A percentile compares a stretch with the other conserved stretches of the same genome.
phyloP scores from a whole-genome alignment of 2,329 filamentous ascomycete species.

The Helotiales sp. region DNA sequence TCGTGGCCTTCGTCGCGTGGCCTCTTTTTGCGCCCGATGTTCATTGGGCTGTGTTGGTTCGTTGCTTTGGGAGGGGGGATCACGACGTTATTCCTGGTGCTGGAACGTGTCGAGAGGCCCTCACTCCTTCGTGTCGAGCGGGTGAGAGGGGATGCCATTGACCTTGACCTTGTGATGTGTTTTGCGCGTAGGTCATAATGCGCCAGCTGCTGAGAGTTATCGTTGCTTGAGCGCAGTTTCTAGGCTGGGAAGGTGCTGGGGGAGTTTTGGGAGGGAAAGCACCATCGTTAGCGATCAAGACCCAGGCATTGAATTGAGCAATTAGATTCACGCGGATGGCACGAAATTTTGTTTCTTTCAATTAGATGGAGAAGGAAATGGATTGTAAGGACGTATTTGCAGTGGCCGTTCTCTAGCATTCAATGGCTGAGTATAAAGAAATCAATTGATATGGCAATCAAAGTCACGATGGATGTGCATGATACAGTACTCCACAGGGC shows the following conservation, averaged over 20 bases:
- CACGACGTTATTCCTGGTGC: constrained; percentile 33
- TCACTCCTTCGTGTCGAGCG: constrained; percentile 52
- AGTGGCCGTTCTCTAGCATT: not conserved
- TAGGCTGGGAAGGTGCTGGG: too few relatives aligned
- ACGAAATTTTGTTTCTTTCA: not conserved
- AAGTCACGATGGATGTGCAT: not conserved
- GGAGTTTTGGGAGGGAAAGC: constrained; percentile 5
- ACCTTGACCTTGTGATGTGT: too few relatives aligned
- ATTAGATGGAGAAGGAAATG: not conserved
- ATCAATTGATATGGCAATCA: not conserved
- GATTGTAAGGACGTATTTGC: too few relatives aligned
- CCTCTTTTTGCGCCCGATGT: constrained; percentile 24
- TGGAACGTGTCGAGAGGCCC: constrained; percentile 38
- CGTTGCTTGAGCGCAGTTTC: too few relatives aligned
- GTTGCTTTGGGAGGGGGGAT: constrained; percentile 25
- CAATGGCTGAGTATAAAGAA: not conserved
- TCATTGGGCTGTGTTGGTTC: constrained; percentile 34
- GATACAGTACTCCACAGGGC: not conserved
- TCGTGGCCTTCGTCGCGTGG: constrained; percentile 19
- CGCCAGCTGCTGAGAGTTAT: not conserved
- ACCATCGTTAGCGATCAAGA: not conserved
- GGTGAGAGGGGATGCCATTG: constrained; percentile 52
- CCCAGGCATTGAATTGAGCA: constrained; percentile 3
- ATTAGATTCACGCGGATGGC: constrained; percentile 3
- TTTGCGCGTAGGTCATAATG: constrained; percentile 32